Evolutionary conservation across 768 basidiomycete genomes (phyloP).

Genomic region (Pleurotus sapidus): DNA sequence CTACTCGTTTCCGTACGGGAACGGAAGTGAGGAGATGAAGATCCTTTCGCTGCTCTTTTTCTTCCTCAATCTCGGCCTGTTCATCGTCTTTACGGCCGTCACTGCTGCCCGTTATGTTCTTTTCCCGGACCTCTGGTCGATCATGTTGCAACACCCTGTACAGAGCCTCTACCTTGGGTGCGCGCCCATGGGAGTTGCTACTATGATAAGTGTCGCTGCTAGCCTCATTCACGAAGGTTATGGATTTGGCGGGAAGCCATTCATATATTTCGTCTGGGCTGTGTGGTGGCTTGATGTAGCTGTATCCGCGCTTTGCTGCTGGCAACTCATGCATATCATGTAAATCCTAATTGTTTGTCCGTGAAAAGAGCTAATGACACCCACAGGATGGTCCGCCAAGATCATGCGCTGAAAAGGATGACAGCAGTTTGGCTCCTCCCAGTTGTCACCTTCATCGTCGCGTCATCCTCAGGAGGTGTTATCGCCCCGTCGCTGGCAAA

Average conservation of each 20-base stretch:
- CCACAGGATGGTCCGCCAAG: slow-evolving; percentile 53
- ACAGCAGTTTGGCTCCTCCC: slow-evolving; percentile 73
- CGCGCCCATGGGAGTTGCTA: slow-evolving; percentile 50
- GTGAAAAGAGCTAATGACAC: neutral
- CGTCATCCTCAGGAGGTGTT: slow-evolving; percentile 62
- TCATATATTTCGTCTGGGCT: slow-evolving; percentile 34
- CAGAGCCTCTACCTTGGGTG: slow-evolving; percentile 45
- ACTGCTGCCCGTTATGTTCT: slow-evolving; percentile 37
- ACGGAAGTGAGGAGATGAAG: slow-evolving; percentile 35
- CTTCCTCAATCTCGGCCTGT: slow-evolving; percentile 39
- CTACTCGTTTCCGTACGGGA: slow-evolving; percentile 54
- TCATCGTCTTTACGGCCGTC: slow-evolving; percentile 37
- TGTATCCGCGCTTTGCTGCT: slow-evolving; percentile 40
- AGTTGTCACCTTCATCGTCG: slow-evolving; percentile 70
- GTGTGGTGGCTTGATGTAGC: slow-evolving; percentile 8
- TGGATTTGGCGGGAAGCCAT: slow-evolving; percentile 43
- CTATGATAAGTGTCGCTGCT: slow-evolving; percentile 45
- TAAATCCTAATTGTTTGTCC: slow-evolving; percentile 27
- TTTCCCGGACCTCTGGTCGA: slow-evolving; percentile 39
- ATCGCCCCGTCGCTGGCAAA: slow-evolving; percentile 47
- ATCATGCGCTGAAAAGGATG: slow-evolving; percentile 53
- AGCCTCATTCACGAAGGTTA: slow-evolving; percentile 36
- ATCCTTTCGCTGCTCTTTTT: slow-evolving; percentile 15
- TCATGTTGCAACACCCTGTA: slow-evolving; percentile 45
- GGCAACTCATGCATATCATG: slow-evolving; percentile 67